Percentiles rank a stretch among this genome's conserved stretches.
phyloP scores from a whole-genome alignment of 2,329 filamentous ascomycete genomes.

The Ophiostoma sp. region DNA sequence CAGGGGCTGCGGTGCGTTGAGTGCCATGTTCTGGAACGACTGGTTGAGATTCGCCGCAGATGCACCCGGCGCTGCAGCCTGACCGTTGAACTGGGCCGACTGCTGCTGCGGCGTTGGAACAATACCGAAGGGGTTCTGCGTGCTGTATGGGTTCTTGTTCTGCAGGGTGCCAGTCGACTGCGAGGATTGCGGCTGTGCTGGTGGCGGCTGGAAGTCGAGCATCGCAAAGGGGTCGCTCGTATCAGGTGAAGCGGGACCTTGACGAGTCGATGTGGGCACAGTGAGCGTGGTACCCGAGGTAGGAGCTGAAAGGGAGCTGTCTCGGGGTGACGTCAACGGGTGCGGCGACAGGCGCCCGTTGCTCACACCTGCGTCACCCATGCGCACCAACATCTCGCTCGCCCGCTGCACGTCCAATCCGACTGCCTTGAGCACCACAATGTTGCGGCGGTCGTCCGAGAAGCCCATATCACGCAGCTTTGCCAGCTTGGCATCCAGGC shows the following conservation, averaged over 20 bases:
- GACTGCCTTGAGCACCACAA: slow-evolving; percentile 70
- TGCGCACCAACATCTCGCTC: slow-evolving; percentile 74
- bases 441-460: slow-evolving; percentile 72
- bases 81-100: background rate
- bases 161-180: slow-evolving; percentile 59
- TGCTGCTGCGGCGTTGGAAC: slow-evolving; percentile 31
- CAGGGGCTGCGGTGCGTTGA: slow-evolving; percentile 55
- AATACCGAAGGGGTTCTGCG: slow-evolving; percentile 62
- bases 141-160: slow-evolving; percentile 49
- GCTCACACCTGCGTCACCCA: slow-evolving; percentile 74
- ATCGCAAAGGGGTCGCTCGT: slow-evolving; percentile 60
- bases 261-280: slow-evolving; percentile 27
- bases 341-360: slow-evolving; percentile 35
- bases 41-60: slow-evolving; percentile 48
- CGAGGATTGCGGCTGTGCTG: slow-evolving; percentile 54
- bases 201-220: slow-evolving; percentile 52
- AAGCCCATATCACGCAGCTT: slow-evolving; percentile 90
- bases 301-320: slow-evolving; percentile 42
- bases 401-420: slow-evolving; percentile 81
- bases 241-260: slow-evolving; percentile 25
- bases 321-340: slow-evolving; percentile 41
- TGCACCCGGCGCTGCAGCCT: slow-evolving; percentile 27
- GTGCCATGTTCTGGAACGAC: slow-evolving; percentile 69
- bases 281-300: slow-evolving; percentile 33
- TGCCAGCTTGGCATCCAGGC: slow-evolving; percentile 66